Evolutionary conservation across 1,284 basidiomycete species (phyloP), one percentile per base, ranked within the genome.

Genomic region (Mrakiaceae sp.): DNA sequence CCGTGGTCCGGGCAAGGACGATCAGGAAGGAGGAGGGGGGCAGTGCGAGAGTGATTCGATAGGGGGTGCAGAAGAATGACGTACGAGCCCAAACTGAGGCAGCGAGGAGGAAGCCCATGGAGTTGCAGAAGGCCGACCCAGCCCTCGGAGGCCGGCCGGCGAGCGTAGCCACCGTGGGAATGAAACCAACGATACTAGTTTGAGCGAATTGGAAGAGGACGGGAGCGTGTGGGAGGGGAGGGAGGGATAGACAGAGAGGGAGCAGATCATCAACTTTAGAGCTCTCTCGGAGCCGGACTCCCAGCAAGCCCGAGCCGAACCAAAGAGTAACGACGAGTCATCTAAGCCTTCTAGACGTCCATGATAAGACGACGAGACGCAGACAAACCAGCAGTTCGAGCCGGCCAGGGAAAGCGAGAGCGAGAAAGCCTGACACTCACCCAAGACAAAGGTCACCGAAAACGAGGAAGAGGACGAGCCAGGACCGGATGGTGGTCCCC

Each of bases 61-160:
- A 27, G 27, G 27, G 27, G 27, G 27, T 27, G 27, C 27, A 27
- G 46, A 39, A 14, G 43, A n/a, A n/a, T 7, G n/a, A 64, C 73
- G 47, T 53, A 74, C 73, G 72, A 40, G 71, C 71, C 71, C 71
- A 75, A 3, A 78, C 58, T 11, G 74, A 63, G 8, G 72, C 68
- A 3, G 71, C 70, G 12, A 77, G 64, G 16, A 73, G 65, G 40
- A 75, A 69, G 4, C 76, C 76, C 11, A 76, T 68, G 1, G 72
- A 75, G 51, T 75, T 71, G 62, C 77, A 78, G 8, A 70, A 65
- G 0, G 53, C 16, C 0, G 71, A 68, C 5, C 74, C 73, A 27
- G 9, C 2, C 0, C 8, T 4, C 11, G 64, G 64, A 5, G 56
- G 56, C 42, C 55, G 11, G 10, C 54, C 46, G 5, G 57, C 27